Conservation (phyloP, 768 basidiomycete species). For the Trametes cinnabarina region DNA sequence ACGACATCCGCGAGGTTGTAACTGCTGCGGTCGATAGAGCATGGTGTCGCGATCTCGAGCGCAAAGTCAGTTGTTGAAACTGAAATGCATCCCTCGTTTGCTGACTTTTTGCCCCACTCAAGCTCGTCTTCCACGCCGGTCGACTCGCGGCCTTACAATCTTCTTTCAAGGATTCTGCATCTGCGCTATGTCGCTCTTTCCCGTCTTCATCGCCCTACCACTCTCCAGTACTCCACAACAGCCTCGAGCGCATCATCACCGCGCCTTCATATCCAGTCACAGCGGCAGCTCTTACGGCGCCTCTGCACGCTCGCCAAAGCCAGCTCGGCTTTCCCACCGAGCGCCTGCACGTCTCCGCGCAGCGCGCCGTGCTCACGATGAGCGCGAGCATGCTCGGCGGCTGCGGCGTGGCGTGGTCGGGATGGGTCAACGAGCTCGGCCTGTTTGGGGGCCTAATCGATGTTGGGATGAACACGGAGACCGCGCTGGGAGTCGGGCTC, state of each 20-base stretch:
- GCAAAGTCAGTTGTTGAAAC: slow-evolving; percentile 16
- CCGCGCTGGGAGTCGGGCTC: slow-evolving; percentile 58
- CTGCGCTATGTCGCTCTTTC: slow-evolving; percentile 40
- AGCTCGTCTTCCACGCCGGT: slow-evolving; percentile 70
- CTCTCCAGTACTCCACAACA: slow-evolving; percentile 59
- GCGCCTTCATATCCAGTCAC: slow-evolving; percentile 47
- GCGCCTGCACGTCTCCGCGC: slow-evolving; percentile 62
- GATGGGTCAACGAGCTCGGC: slow-evolving; percentile 56
- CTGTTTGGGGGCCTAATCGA: slow-evolving; percentile 29
- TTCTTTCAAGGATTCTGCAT: slow-evolving; percentile 40
- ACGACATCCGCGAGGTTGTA: slow-evolving; percentile 38
- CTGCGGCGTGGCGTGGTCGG: slow-evolving; percentile 56
- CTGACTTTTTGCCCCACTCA: neutral
- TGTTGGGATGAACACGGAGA: slow-evolving; percentile 50
- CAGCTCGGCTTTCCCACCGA: slow-evolving; percentile 61
- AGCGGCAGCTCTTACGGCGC: slow-evolving; percentile 46
- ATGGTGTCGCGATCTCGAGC: slow-evolving; percentile 38
- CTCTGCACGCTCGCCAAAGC: slow-evolving; percentile 48
- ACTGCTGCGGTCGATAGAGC: slow-evolving; percentile 30
- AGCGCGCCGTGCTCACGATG: slow-evolving; percentile 52
- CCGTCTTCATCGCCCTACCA: slow-evolving; percentile 37
- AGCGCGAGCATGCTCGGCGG: slow-evolving; percentile 49
- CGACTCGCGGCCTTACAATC: slow-evolving; percentile 49
- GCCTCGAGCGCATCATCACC: slow-evolving; percentile 49
- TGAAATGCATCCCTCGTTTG: neutral